phyloP scores from a whole-genome alignment of 108 stramenopile species.

The Cyclostephanos tholiformis region DNA sequence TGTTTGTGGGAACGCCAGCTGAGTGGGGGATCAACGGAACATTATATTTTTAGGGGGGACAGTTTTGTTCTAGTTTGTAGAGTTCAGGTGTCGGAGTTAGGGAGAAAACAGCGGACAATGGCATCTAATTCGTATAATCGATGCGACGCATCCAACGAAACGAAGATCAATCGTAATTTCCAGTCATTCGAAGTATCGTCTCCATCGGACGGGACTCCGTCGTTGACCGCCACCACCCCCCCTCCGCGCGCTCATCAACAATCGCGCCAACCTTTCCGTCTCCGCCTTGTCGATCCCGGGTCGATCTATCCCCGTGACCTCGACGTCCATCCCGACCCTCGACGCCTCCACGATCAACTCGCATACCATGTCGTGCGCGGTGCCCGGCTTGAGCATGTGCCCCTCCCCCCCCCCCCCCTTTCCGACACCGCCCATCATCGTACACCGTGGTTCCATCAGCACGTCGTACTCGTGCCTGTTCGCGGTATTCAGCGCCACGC shows the following conservation, averaged over 20 bases:
- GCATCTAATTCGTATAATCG: no score
- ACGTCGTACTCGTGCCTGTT: slow-evolving; percentile 47
- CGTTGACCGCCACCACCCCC: background rate
- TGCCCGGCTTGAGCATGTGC: slow-evolving; percentile 12
- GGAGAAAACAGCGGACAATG: no score
- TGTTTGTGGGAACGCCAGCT: no score
- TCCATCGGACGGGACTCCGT: slow-evolving; percentile 22
- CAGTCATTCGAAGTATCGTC: slow-evolving; percentile 16
- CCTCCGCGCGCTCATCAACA: slow-evolving; percentile 27
- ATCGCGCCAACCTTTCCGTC: slow-evolving; percentile 33
- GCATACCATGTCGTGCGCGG: slow-evolving; percentile 57
- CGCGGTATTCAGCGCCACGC: slow-evolving; percentile 36
- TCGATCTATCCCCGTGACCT: slow-evolving; percentile 72
- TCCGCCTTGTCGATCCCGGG: slow-evolving; percentile 59
- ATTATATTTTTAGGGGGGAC: no score
- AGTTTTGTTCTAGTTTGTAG: no score
- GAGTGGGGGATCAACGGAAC: no score
- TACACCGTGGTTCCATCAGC: slow-evolving; percentile 32
- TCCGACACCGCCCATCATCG: slow-evolving; percentile 1
- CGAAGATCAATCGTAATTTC: no score
- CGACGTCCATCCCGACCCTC: slow-evolving; percentile 59
- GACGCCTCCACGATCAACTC: slow-evolving; percentile 55
- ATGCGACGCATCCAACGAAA: no score
- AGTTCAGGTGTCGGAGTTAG: no score
- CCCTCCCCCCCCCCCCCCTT: background rate